Conservation (phyloP, 139 green algal genomes). For the Deuterostichococcus epilithicus region DNA sequence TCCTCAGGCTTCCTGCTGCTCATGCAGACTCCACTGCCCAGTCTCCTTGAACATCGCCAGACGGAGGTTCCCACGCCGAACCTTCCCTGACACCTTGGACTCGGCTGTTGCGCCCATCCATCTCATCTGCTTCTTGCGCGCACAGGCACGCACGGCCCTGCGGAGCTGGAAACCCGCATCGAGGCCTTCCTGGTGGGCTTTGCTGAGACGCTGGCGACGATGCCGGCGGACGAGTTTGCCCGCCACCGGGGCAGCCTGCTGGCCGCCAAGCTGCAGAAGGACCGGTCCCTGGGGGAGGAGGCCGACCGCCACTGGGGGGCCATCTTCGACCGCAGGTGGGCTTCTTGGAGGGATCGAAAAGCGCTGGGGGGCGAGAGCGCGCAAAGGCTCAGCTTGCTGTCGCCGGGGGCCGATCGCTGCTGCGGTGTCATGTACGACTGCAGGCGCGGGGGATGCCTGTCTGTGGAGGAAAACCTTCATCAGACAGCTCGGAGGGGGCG, state of each 20-base stretch:
- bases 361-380: slow-evolving; percentile 72
- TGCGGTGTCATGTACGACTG: slow-evolving; percentile 75
- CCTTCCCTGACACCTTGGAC: too few species aligned
- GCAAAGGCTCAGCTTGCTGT: slow-evolving; percentile 58
- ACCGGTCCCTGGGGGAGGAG: slow-evolving; percentile 70
- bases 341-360: slow-evolving; percentile 8
- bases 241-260: slow-evolving; percentile 64
- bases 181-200: slow-evolving; percentile 77
- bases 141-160: slow-evolving; percentile 13
- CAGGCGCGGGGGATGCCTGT: slow-evolving; percentile 24
- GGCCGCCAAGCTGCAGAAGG: slow-evolving; percentile 70
- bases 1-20: neutral
- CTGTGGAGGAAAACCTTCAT: neutral
- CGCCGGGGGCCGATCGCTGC: slow-evolving; percentile 67
- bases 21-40: too few species aligned
- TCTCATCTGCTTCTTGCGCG: too few species aligned
- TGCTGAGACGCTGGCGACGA: slow-evolving; percentile 25
- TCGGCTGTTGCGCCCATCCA: too few species aligned
- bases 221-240: slow-evolving; percentile 64
- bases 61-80: too few species aligned
- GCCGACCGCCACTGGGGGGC: slow-evolving; percentile 73
- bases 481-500: neutral
- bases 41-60: too few species aligned
- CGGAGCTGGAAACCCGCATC: slow-evolving; percentile 63
- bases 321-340: slow-evolving; percentile 55